These are phyloP conservation scores for Paraphaeosphaeria sporulosa DNA, from an alignment of 2,329 filamentous ascomycete species.

Conservation along the genomic window DNA sequence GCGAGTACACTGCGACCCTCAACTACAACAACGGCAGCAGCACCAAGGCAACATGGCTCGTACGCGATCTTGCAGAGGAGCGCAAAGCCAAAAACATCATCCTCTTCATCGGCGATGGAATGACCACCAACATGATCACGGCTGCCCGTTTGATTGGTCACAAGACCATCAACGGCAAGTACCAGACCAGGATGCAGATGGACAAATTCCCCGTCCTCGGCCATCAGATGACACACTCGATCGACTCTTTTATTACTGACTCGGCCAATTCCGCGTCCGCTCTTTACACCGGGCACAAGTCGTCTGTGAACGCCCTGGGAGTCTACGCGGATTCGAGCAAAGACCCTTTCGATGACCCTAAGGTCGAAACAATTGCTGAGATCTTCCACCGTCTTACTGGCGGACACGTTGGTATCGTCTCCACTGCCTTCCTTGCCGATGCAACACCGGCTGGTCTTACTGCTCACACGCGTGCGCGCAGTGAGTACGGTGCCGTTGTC, in stretches of 20 bases:
- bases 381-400: conserved; percentile 75
- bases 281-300: conserved; percentile 84
- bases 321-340: conserved; percentile 81
- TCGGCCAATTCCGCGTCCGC: conserved; percentile 85
- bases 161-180: conserved; percentile 84
- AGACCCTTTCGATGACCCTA: conserved; percentile 80
- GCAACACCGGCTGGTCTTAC: conserved; percentile 74
- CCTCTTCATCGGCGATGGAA: conserved; percentile 78
- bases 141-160: conserved; percentile 83
- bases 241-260: conserved; percentile 86
- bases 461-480: conserved; percentile 72
- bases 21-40: conserved; percentile 76
- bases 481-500: conserved; percentile 74
- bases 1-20: conserved; percentile 78
- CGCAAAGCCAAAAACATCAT: conserved; percentile 86
- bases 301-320: conserved; percentile 80
- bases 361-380: conserved; percentile 84
- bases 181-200: conserved; percentile 76
- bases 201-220: conserved; percentile 87
- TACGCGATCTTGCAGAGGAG: conserved; percentile 72
- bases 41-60: conserved; percentile 78
- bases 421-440: conserved; percentile 82
- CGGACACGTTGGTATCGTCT: conserved; percentile 68
- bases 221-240: conserved; percentile 87
- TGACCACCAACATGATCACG: conserved; percentile 79